Evolutionary conservation across 352 stramenopile species (phyloP).

Genomic region (Phytophthora ramorum): DNA sequence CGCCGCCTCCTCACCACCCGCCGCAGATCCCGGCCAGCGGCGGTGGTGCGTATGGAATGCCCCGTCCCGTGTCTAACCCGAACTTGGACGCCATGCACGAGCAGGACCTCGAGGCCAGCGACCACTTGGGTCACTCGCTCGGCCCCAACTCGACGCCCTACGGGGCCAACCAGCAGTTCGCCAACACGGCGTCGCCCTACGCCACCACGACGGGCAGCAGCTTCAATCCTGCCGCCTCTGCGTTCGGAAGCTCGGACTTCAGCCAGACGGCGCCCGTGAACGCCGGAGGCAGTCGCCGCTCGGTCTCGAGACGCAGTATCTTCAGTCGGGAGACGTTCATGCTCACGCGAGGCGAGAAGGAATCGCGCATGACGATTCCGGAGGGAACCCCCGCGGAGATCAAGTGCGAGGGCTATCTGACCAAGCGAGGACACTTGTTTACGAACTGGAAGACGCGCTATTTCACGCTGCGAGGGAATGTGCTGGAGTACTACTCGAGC

Average conservation of each 20-base stretch:
- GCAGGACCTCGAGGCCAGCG: constrained; percentile 32
- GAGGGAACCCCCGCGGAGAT: constrained; percentile 68
- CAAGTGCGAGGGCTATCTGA: constrained; percentile 84
- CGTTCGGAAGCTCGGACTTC: constrained; percentile 33
- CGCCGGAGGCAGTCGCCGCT: constrained; percentile 46
- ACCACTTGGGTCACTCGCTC: constrained; percentile 73
- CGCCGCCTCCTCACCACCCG: constrained; percentile 61
- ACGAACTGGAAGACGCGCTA: constrained; percentile 93
- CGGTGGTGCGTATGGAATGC: constrained; percentile 36
- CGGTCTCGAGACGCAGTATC: constrained; percentile 73
- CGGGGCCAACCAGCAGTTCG: constrained; percentile 36
- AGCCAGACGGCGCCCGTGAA: constrained; percentile 42
- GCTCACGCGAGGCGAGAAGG: constrained; percentile 79
- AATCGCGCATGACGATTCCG: constrained; percentile 59
- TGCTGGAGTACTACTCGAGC: constrained; percentile 86
- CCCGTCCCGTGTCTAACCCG: constrained; percentile 72
- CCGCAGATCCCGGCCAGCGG: constrained; percentile 40
- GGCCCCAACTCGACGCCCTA: constrained; percentile 55
- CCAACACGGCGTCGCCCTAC: constrained; percentile 31
- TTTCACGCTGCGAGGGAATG: constrained; percentile 84
- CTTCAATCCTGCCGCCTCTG: constrained; percentile 35
- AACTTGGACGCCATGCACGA: constrained; percentile 61
- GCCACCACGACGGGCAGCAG: constrained; percentile 18
- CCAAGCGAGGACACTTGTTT: constrained; percentile 89
- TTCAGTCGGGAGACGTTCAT: constrained; percentile 81